phyloP scores from a whole-genome alignment of 768 basidiomycete species.

The Boletus rubroflammeus region DNA sequence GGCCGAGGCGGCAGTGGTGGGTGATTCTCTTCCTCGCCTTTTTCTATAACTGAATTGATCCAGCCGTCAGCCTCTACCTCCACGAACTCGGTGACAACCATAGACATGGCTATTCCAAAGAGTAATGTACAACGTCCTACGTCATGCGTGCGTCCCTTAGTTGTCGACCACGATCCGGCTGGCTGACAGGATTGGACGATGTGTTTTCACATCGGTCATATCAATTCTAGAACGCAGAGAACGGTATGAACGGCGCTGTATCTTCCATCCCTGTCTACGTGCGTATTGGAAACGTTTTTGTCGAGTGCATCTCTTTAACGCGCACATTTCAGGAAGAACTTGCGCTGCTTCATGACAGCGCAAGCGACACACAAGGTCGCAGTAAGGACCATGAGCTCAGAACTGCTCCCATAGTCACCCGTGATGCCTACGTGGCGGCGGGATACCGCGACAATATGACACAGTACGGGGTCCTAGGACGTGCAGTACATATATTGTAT shows the following conservation, averaged over 20 bases:
- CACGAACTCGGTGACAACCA: not conserved
- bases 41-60: conserved; percentile 9
- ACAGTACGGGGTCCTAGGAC: conserved; percentile 66
- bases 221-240: conserved; percentile 10
- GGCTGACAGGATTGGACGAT: not conserved
- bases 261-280: too few relatives aligned
- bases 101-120: conserved; percentile 18
- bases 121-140: not conserved
- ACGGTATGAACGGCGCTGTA: conserved; percentile 1
- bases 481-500: conserved; percentile 44
- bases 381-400: conserved; percentile 32
- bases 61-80: conserved; percentile 9
- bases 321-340: conserved; percentile 28
- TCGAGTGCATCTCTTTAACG: not conserved
- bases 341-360: conserved; percentile 27
- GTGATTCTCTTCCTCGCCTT: conserved; percentile 2
- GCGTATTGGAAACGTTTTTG: conserved; percentile 5
- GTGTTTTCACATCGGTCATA: not conserved
- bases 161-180: not conserved
- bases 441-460: conserved; percentile 33
- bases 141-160: conserved; percentile 8
- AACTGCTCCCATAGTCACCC: conserved; percentile 52
- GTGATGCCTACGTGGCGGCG: conserved; percentile 42
- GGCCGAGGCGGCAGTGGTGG: conserved; percentile 15
- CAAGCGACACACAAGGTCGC: conserved; percentile 16